Percentiles rank a stretch among this genome's conserved stretches.
Evolutionary conservation across 768 basidiomycete genomes (phyloP).

Genomic region (Phallus indusiatus): DNA sequence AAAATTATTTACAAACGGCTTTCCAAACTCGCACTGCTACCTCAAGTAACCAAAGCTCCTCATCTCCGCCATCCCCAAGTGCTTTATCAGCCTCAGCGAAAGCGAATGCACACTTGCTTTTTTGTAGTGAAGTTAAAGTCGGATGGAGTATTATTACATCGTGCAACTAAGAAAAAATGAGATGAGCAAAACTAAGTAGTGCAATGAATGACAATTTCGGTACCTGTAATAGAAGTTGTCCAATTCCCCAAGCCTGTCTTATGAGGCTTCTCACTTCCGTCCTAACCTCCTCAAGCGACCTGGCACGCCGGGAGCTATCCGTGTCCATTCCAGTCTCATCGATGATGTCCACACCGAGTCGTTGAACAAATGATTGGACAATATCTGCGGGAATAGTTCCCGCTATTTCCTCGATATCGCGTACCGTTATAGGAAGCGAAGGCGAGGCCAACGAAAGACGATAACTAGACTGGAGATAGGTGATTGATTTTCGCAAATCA

Average conservation of each 20-base stretch:
- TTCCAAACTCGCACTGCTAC: constrained; percentile 75
- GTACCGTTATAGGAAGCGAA: constrained; percentile 65
- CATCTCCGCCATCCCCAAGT: constrained; percentile 91
- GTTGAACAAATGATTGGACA: constrained; percentile 56
- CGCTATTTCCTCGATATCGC: constrained; percentile 92
- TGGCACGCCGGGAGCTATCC: constrained; percentile 24
- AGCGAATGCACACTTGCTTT: constrained; percentile 68
- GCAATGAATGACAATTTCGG: constrained; percentile 18
- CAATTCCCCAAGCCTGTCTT: constrained; percentile 86
- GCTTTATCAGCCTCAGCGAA: constrained; percentile 97
- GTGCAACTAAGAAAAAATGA: constrained; percentile 54
- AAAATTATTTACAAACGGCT: constrained; percentile 25
- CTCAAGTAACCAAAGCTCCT: constrained; percentile 91
- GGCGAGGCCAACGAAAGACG: constrained; percentile 68
- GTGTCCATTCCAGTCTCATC: constrained; percentile 43
- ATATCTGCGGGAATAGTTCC: constrained; percentile 81
- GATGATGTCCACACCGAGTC: constrained; percentile 60
- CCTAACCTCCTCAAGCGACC: constrained; percentile 52
- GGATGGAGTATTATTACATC: constrained; percentile 82
- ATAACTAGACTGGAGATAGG: constrained; percentile 92
- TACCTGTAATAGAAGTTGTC: constrained; percentile 84
- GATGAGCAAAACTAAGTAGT: constrained; percentile 6
- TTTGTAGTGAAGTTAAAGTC: constrained; percentile 68
- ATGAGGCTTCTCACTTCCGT: constrained; percentile 66
- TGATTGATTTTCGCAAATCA: constrained; percentile 94